Base-by-base conservation (phyloP, 148 eudicot genomes). In the Nyssa sinensis region DNA sequence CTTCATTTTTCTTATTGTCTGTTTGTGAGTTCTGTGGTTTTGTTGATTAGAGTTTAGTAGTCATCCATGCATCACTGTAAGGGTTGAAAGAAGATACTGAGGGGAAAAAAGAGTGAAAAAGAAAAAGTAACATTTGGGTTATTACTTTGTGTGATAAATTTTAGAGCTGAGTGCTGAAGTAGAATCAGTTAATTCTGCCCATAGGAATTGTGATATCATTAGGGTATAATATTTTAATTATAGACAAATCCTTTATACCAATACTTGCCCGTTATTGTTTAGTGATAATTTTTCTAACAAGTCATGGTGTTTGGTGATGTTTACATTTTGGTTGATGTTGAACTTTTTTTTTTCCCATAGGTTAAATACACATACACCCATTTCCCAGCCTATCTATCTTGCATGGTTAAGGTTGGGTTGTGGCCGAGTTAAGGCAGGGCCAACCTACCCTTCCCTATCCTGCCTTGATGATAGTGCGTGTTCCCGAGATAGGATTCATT, bases 131-230 rank as follows among this genome's bases (percentile, higher is more conserved):
- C 53, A 66, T 66, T 66, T 66, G 69, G 53, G 12, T 66, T 66
- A 11, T 66, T n/a, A 39, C 35, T 28, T 41, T 41, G 33, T 67
- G 68, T 65, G 68, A 65, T n/a, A n/a, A 39, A n/a, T 35, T 9
- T 65, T 34, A 23, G 68, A 23, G 47, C 34, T 47, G 21, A 47
- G 57, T 67, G 71, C 29, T 44, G 59, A 67, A 39, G 70, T 44
- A 44, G 27, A 13, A 37, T 33, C 2, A n/a, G 3, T 33, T 33
- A 19, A 11, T 63, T 16, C 21, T 32, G 24, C 32, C 37, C 67
- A 11, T 4, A 13, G 14, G 17, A 49, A 17, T 49, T 49, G 21
- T 49, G 57, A 49, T 49, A 17, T 49, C 19, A 49, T 49, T 2
- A 5, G 3, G 17, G 17, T 3, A 55, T 21, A 55, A 7, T 5